phyloP scores from a whole-genome alignment of 2,329 filamentous ascomycete genomes.

The Colletotrichum graminicola region DNA sequence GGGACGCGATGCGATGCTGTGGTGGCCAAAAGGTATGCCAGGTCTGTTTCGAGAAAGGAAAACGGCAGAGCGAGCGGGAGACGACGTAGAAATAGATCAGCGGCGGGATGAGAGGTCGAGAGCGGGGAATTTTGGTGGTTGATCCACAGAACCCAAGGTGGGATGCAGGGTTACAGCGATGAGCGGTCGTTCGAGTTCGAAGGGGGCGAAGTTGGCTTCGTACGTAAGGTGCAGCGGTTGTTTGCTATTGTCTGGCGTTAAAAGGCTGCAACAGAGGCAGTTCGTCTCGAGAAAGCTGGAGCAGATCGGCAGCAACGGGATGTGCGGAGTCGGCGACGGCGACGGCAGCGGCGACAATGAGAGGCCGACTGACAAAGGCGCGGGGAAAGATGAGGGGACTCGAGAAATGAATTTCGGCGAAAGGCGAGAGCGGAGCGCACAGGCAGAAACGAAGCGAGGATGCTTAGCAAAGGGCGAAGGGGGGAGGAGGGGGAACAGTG shows the following conservation, averaged over 20 bases:
- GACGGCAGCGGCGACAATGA: slow-evolving; percentile 12
- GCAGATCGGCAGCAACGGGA: background rate
- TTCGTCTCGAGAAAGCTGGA: slow-evolving; percentile 1
- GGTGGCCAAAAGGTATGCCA: slow-evolving; percentile 27
- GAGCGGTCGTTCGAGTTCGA: slow-evolving; percentile 30
- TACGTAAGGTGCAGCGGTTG: slow-evolving; percentile 28
- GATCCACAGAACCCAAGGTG: slow-evolving; percentile 41
- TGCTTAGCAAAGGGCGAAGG: slow-evolving; percentile 2
- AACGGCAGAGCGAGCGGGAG: slow-evolving; percentile 24
- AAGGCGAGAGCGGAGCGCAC: slow-evolving; percentile 1
- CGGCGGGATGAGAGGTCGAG: slow-evolving; percentile 39
- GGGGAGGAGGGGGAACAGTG: background rate
- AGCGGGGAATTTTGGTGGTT: slow-evolving; percentile 40
- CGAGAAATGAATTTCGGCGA: background rate
- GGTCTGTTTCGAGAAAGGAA: slow-evolving; percentile 23
- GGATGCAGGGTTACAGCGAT: slow-evolving; percentile 41
- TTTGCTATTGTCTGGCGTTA: slow-evolving; percentile 8
- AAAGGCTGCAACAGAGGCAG: background rate
- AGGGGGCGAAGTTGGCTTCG: slow-evolving; percentile 24
- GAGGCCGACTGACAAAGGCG: background rate
- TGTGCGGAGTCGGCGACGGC: background rate
- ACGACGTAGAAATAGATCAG: slow-evolving; percentile 31
- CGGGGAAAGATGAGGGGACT: background rate
- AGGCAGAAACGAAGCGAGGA: slow-evolving; percentile 16
- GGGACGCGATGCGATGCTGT: slow-evolving; percentile 23